These are phyloP conservation scores for Blastobotrys petasosporus DNA, from an alignment of 1,139 yeast genomes.

Conservation along the genomic window DNA sequence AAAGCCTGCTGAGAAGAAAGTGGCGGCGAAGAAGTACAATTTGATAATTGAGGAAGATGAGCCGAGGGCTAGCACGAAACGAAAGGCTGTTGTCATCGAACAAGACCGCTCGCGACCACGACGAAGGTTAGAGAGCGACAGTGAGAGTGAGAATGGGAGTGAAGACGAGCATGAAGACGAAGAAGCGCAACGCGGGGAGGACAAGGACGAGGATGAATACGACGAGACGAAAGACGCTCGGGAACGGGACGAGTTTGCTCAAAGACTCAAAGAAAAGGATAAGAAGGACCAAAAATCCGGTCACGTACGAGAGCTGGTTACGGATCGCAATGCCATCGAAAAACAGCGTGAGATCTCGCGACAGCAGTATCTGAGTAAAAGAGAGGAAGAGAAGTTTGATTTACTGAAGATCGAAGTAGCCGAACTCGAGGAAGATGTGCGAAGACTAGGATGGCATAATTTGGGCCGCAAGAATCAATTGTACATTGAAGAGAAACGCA, in stretches of 20 bases:
- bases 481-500: constrained; percentile 48
- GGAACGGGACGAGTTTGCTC: constrained; percentile 1
- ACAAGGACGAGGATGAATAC: constrained; percentile 12
- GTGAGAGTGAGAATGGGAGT: constrained; percentile 13
- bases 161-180: constrained; percentile 15
- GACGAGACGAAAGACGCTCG: constrained; percentile 8
- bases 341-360: constrained; percentile 40
- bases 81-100: not conserved
- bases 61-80: constrained; percentile 1
- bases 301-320: constrained; percentile 17
- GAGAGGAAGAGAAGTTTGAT: constrained; percentile 44
- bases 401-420: constrained; percentile 45
- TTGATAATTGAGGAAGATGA: constrained; percentile 16
- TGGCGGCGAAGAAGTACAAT: constrained; percentile 15
- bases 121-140: constrained; percentile 8
- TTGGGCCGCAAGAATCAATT: constrained; percentile 45
- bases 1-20: not conserved
- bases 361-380: constrained; percentile 42
- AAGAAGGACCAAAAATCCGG: constrained; percentile 1
- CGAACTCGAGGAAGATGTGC: constrained; percentile 43
- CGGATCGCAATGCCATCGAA: constrained; percentile 10
- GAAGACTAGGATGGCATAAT: constrained; percentile 45
- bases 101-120: constrained; percentile 1
- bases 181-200: constrained; percentile 9
- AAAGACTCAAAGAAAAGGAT: constrained; percentile 12